phyloP scores from a whole-genome alignment of 164 flowering plant genomes.

The Cinnamomum chago region DNA sequence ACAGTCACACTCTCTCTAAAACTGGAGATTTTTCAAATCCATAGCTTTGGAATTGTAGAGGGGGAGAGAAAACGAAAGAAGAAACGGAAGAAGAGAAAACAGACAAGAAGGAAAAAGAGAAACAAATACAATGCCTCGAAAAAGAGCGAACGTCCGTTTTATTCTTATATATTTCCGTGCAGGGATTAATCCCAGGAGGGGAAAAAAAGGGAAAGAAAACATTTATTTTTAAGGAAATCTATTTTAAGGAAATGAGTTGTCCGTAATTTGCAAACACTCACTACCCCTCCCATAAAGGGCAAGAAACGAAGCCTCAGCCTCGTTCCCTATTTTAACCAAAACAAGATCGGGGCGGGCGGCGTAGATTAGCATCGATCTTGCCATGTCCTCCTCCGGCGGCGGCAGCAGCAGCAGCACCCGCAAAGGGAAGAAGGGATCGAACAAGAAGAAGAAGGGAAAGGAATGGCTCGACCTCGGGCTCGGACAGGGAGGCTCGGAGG shows the following conservation, averaged over 20 bases:
- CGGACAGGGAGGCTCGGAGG: not conserved
- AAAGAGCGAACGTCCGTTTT: conserved; percentile 11
- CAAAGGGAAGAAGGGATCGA: too few relatives aligned
- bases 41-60: not conserved
- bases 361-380: conserved; percentile 6
- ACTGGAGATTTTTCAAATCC: not conserved
- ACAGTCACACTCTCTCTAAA: not conserved
- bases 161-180: conserved; percentile 16
- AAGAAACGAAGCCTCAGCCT: conserved; percentile 1
- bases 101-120: not conserved
- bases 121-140: conserved; percentile 4
- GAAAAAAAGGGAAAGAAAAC: not conserved
- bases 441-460: not conserved
- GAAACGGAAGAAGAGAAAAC: not conserved
- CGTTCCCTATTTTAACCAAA: conserved; percentile 1
- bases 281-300: conserved; percentile 16
- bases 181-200: conserved; percentile 1
- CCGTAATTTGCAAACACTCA: not conserved
- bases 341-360: not conserved
- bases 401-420: not conserved
- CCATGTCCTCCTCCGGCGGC: conserved; percentile 8
- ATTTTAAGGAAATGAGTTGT: not conserved
- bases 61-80: not conserved
- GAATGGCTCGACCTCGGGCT: conserved; percentile 24
- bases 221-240: not conserved